phyloP scores from a whole-genome alignment of 202 grass and related monocot genomes.

The Elaeis oleifera region DNA sequence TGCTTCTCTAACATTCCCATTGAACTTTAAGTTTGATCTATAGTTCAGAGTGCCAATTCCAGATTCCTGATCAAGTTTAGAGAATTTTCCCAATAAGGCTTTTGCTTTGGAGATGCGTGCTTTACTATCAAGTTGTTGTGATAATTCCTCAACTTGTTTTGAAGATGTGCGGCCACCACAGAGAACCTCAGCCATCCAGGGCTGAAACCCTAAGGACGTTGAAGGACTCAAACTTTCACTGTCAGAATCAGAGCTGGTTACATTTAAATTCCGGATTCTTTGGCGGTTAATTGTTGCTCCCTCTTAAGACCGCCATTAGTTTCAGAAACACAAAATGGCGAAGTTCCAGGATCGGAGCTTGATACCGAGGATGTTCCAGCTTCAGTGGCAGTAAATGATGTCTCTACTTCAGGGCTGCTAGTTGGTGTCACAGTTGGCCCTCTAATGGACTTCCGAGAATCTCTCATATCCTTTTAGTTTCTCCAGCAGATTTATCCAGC shows the following conservation, averaged over 20 bases:
- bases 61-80: slow-evolving; percentile 57
- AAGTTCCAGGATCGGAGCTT: slow-evolving; percentile 88
- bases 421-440: slow-evolving; percentile 82
- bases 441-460: slow-evolving; percentile 43
- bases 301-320: slow-evolving; percentile 56
- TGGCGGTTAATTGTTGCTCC: slow-evolving; percentile 38
- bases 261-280: slow-evolving; percentile 41
- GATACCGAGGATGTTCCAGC: slow-evolving; percentile 86
- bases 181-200: slow-evolving; percentile 78
- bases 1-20: slow-evolving; percentile 85
- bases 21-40: slow-evolving; percentile 73
- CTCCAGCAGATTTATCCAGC: slow-evolving; percentile 30
- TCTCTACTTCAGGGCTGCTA: slow-evolving; percentile 77
- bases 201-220: slow-evolving; percentile 56
- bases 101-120: slow-evolving; percentile 45
- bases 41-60: slow-evolving; percentile 59
- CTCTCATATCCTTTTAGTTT: slow-evolving; percentile 41
- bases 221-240: slow-evolving; percentile 56
- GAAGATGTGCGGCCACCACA: slow-evolving; percentile 21
- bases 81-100: slow-evolving; percentile 61
- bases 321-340: slow-evolving; percentile 70
- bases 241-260: slow-evolving; percentile 81
- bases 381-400: slow-evolving; percentile 79
- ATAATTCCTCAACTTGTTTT: slow-evolving; percentile 33
- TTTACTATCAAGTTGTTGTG: slow-evolving; percentile 36